Evolutionary conservation across 331 rosid species (phyloP).

Genomic region (Malus hybrid): DNA sequence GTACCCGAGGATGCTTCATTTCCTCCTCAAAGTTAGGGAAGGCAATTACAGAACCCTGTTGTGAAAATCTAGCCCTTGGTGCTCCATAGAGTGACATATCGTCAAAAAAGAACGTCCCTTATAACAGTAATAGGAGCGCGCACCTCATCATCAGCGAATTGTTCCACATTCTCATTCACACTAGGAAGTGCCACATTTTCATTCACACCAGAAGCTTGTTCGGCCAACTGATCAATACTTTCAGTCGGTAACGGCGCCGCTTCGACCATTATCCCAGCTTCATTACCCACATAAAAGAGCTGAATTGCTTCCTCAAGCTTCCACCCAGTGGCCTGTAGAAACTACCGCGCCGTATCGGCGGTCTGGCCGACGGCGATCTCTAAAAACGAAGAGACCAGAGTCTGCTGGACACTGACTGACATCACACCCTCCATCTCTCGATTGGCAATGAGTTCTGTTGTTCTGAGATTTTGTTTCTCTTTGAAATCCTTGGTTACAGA

Average conservation of each 20-base stretch:
- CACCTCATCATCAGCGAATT: conserved; percentile 55
- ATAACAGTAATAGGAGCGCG: conserved; percentile 92
- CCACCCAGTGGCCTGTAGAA: conserved; percentile 95
- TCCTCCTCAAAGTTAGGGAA: conserved; percentile 87
- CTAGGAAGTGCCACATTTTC: conserved; percentile 36
- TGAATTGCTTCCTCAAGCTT: conserved; percentile 94
- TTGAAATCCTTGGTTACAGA: too few relatives aligned
- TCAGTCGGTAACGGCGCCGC: conserved; percentile 37
- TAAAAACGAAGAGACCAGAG: conserved; percentile 66
- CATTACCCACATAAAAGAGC: conserved; percentile 69
- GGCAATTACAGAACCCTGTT: conserved; percentile 54
- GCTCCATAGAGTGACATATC: conserved; percentile 53
- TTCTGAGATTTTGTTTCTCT: too few relatives aligned
- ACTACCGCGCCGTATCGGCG: conserved; percentile 71
- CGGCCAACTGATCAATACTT: conserved; percentile 30
- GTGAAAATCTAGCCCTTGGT: conserved; percentile 38
- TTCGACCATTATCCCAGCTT: conserved; percentile 28
- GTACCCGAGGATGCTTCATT: conserved; percentile 76
- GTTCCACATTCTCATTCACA: conserved; percentile 33
- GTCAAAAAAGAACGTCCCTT: conserved; percentile 90
- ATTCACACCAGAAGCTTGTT: conserved; percentile 28
- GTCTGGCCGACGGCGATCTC: conserved; percentile 92
- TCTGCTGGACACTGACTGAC: conserved; percentile 60
- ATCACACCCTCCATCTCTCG: conserved; percentile 50
- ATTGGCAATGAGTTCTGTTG: too few relatives aligned